phyloP scores from a whole-genome alignment of 2,329 filamentous ascomycete genomes.

The Penicillium sp. region DNA sequence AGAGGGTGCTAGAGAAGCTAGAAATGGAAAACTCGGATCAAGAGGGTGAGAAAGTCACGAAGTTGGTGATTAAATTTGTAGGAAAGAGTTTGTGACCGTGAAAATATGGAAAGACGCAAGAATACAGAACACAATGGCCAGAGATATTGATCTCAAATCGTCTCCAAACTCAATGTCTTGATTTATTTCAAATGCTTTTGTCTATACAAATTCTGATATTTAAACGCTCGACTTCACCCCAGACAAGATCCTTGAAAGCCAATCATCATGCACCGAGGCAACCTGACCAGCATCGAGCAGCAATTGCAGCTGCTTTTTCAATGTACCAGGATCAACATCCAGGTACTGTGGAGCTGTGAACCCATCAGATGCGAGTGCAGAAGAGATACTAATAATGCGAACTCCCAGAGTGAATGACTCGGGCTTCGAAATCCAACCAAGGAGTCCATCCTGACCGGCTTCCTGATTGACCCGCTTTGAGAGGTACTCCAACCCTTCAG shows the following conservation, averaged over 20 bases:
- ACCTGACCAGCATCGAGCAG: conserved; percentile 25
- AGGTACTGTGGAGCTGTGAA: conserved; percentile 20
- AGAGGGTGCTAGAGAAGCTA: neutral
- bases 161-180: too few species aligned
- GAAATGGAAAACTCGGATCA: neutral
- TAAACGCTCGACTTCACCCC: conserved; percentile 16
- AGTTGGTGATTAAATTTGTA: neutral
- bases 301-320: conserved; percentile 25
- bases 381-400: conserved; percentile 41
- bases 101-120: neutral
- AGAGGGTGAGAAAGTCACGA: neutral
- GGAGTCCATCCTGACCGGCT: conserved; percentile 58
- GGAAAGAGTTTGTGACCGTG: neutral
- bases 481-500: conserved; percentile 33
- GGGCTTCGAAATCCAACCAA: conserved; percentile 72
- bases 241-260: conserved; percentile 31
- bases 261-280: conserved; percentile 33
- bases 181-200: neutral
- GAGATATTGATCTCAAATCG: too few species aligned
- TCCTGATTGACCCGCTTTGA: conserved; percentile 28
- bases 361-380: conserved; percentile 28
- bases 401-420: conserved; percentile 59
- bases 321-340: conserved; percentile 11
- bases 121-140: neutral
- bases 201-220: conserved; percentile 4